Percentiles rank a stretch among this genome's conserved stretches.
These are phyloP conservation scores for Barnettozyma wickerhamii DNA, from an alignment of 805 yeast genomes.

Conservation along the genomic window DNA sequence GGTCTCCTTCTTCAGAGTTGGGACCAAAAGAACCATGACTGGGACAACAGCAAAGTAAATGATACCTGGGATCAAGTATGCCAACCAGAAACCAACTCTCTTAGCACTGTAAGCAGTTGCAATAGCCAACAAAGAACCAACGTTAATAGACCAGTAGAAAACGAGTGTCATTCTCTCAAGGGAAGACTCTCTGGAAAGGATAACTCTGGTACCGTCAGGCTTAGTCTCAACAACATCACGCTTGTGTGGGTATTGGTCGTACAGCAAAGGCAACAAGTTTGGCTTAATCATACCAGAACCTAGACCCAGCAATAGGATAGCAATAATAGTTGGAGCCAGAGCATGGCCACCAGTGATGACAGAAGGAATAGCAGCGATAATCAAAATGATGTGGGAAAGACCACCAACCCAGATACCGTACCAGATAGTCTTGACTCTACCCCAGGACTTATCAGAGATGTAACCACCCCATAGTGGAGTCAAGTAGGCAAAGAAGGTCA, in stretches of 20 bases:
- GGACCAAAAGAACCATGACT: conserved; percentile 33
- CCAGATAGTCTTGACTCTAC: conserved; percentile 64
- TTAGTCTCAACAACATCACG: conserved; percentile 52
- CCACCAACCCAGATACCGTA: conserved; percentile 54
- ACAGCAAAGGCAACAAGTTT: conserved; percentile 62
- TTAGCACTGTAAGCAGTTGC: conserved; percentile 71
- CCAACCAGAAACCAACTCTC: conserved; percentile 66
- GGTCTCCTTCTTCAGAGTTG: conserved; percentile 20
- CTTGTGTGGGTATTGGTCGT: conserved; percentile 63
- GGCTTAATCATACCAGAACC: conserved; percentile 81
- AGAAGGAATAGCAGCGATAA: conserved; percentile 61
- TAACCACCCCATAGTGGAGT: conserved; percentile 76
- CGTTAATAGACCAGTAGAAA: conserved; percentile 69
- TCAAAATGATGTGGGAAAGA: conserved; percentile 56
- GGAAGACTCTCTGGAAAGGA: conserved; percentile 63
- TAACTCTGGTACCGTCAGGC: conserved; percentile 60
- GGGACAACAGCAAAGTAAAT: conserved; percentile 48
- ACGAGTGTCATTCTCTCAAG: conserved; percentile 69
- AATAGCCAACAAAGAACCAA: conserved; percentile 68
- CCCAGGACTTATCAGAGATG: conserved; percentile 68
- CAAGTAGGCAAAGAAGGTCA: conserved; percentile 77
- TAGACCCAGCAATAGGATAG: conserved; percentile 51
- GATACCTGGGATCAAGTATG: conserved; percentile 63
- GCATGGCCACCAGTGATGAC: conserved; percentile 43
- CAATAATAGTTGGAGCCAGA: conserved; percentile 51